These are phyloP conservation scores for Epithele typhae DNA, from an alignment of 768 basidiomycete species.

Conservation along the genomic window DNA sequence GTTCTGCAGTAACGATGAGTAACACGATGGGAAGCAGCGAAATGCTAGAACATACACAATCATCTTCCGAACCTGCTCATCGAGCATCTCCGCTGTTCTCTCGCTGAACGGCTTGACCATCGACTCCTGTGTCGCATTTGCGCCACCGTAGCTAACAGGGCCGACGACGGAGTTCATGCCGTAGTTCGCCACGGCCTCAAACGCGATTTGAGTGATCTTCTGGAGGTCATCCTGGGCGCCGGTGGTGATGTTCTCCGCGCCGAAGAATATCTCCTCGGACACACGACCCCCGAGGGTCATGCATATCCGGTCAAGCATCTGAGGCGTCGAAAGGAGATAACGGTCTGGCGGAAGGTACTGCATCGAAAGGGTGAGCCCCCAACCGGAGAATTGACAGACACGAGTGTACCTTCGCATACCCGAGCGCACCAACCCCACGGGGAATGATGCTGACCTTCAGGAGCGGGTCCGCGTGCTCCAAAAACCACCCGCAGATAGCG, in stretches of 20 bases:
- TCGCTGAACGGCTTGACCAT: slow-evolving; percentile 99
- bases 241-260: slow-evolving; percentile 86
- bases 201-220: slow-evolving; percentile 98
- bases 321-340: slow-evolving; percentile 92
- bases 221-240: slow-evolving; percentile 98
- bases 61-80: slow-evolving; percentile 92
- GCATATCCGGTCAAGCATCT: slow-evolving; percentile 93
- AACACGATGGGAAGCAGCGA: too few relatives aligned
- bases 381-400: neutral
- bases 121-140: slow-evolving; percentile 73
- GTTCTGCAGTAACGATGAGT: slow-evolving; percentile 32
- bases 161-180: slow-evolving; percentile 96
- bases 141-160: slow-evolving; percentile 94
- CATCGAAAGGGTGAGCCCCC: neutral
- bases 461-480: slow-evolving; percentile 95
- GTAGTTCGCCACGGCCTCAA: slow-evolving; percentile 92
- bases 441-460: slow-evolving; percentile 99
- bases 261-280: slow-evolving; percentile 98
- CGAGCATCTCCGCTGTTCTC: slow-evolving; percentile 92
- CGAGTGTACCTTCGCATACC: slow-evolving; percentile 80
- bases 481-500: slow-evolving; percentile 97
- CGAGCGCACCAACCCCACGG: slow-evolving; percentile 89
- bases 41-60: slow-evolving; percentile 53
- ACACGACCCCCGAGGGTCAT: slow-evolving; percentile 99
- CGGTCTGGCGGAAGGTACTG: slow-evolving; percentile 94